A percentile compares a stretch with the other conserved stretches of the same genome.
phyloP scores from a whole-genome alignment of 73 alveolate genomes.

The Stentor coeruleus region DNA sequence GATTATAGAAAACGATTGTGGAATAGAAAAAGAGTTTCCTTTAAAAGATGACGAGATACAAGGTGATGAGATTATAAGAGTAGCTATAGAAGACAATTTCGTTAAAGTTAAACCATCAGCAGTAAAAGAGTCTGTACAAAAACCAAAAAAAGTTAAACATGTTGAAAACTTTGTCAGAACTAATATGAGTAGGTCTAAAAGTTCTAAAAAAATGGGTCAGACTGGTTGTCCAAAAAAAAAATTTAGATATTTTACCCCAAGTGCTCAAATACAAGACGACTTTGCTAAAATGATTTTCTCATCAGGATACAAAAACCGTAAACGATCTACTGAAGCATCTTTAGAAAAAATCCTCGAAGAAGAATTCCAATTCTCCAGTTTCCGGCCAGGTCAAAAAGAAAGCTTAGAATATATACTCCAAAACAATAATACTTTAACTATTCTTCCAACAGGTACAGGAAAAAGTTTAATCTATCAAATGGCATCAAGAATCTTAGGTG shows the following conservation, averaged over 20 bases:
- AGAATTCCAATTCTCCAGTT: conserved; percentile 42
- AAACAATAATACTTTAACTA: conserved; percentile 81
- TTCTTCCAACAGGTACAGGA: conserved; percentile 97
- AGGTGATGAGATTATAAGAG: not conserved
- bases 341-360: conserved; percentile 34
- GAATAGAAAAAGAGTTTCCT: not conserved
- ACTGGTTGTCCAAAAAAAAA: conserved; percentile 3
- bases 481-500: conserved; percentile 79
- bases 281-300: not conserved
- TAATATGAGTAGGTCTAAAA: conserved; percentile 1
- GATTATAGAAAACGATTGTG: not conserved
- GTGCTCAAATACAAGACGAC: not conserved
- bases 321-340: conserved; percentile 14
- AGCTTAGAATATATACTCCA: conserved; percentile 35
- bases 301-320: not conserved
- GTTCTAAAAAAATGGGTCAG: conserved; percentile 4
- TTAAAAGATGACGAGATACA: not conserved
- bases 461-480: conserved; percentile 83
- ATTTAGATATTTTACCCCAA: not conserved
- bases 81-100: conserved; percentile 10
- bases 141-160: not conserved
- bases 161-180: conserved; percentile 3
- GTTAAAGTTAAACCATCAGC: not conserved
- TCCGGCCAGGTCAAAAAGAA: conserved; percentile 58
- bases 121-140: too few relatives aligned